Percentiles rank a stretch among this genome's conserved stretches.
phyloP scores from a whole-genome alignment of 2,329 filamentous ascomycete genomes.

The Trichoderma sp. region DNA sequence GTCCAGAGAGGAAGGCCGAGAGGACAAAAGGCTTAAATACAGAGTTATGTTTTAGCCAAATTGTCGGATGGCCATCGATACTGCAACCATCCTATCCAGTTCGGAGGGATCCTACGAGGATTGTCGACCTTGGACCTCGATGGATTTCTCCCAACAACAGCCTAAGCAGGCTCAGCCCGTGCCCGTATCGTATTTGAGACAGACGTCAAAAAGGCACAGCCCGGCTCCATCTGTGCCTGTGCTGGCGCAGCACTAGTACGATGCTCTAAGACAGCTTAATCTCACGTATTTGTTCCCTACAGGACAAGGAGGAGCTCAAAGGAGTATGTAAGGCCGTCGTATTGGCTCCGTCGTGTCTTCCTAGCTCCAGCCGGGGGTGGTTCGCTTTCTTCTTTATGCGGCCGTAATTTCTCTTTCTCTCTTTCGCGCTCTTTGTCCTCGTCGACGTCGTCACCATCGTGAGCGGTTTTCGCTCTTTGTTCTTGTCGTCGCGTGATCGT shows the following conservation, averaged over 20 bases:
- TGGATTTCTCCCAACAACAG: background rate
- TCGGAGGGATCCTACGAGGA: background rate
- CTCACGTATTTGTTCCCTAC: conserved; percentile 5
- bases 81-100: background rate
- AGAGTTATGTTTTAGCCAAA: conserved; percentile 15
- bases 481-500: background rate
- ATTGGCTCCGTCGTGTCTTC: background rate
- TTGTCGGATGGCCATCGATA: background rate
- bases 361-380: background rate
- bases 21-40: background rate
- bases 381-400: background rate
- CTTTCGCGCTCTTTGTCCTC: background rate
- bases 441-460: background rate
- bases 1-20: background rate
- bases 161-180: background rate
- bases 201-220: background rate
- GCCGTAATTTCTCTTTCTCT: background rate
- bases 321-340: background rate
- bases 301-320: background rate
- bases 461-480: background rate
- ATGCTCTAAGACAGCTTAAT: conserved; percentile 6
- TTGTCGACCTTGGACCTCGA: background rate
- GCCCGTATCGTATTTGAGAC: background rate
- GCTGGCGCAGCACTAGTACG: conserved; percentile 1
- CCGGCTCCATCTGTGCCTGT: background rate